Conservation (phyloP, 345 rosid species). For the Bretschneidera sinensis region DNA sequence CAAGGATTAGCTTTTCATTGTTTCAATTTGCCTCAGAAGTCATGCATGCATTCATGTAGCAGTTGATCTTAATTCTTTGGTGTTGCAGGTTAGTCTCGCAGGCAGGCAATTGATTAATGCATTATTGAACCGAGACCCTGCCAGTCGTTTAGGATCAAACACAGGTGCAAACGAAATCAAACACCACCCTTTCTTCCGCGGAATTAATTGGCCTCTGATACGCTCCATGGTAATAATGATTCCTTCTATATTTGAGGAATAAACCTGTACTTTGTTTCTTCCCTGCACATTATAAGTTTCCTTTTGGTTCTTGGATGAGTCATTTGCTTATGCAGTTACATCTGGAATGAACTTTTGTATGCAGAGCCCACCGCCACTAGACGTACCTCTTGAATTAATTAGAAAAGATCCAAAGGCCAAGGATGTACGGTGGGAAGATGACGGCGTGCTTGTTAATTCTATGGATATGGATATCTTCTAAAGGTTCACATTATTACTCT, state of each 20-base stretch:
- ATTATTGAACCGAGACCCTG: conserved; percentile 69
- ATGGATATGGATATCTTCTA: conserved; percentile 63
- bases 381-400: conserved; percentile 48
- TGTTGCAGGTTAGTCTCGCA: conserved; percentile 79
- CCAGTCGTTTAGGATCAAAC: conserved; percentile 64
- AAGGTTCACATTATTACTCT: conserved; percentile 22
- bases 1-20: too few relatives aligned
- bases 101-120: conserved; percentile 74
- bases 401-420: conserved; percentile 54
- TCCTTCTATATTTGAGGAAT: neutral
- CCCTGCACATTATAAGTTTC: neutral
- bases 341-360: neutral
- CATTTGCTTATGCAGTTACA: neutral
- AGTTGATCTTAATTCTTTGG: conserved; percentile 6
- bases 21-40: neutral
- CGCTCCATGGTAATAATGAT: conserved; percentile 66
- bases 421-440: conserved; percentile 78
- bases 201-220: conserved; percentile 87
- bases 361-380: conserved; percentile 81
- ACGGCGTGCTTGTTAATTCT: conserved; percentile 60
- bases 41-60: neutral
- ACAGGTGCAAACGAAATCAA: conserved; percentile 85
- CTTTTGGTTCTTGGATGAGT: neutral
- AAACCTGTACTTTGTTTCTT: neutral
- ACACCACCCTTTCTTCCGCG: conserved; percentile 85